Conservation (phyloP, 805 yeast genomes). For the Barnettozyma californica region DNA sequence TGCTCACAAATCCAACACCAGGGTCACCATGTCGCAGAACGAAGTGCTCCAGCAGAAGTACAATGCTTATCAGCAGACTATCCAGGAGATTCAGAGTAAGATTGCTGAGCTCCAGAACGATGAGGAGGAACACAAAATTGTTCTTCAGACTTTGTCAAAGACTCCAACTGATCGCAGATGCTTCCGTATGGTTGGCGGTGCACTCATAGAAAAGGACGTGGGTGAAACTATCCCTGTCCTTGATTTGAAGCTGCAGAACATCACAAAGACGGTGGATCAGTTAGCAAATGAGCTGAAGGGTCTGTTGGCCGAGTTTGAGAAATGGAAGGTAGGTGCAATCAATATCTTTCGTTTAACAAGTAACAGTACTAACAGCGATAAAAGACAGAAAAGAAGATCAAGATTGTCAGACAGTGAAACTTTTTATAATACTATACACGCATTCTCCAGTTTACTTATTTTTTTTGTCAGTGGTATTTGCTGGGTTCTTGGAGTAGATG, state of each 20-base stretch:
- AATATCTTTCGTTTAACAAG: too few species aligned
- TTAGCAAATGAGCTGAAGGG: conserved; percentile 30
- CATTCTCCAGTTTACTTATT: conserved; percentile 14
- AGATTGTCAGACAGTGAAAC: conserved; percentile 12
- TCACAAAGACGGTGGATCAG: conserved; percentile 30
- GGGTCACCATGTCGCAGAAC: conserved; percentile 2
- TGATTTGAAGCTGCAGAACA: conserved; percentile 48
- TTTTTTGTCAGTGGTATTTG: conserved; percentile 16
- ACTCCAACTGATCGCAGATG: conserved; percentile 65
- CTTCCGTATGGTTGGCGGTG: conserved; percentile 92
- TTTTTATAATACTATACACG: not conserved
- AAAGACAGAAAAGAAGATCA: conserved; percentile 13
- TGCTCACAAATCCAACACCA: not conserved
- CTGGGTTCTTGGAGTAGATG: conserved; percentile 24
- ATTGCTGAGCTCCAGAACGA: conserved; percentile 44
- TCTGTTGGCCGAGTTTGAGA: conserved; percentile 34
- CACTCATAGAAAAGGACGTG: conserved; percentile 76
- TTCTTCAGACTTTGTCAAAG: conserved; percentile 48
- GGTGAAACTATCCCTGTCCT: conserved; percentile 67
- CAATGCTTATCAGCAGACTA: conserved; percentile 45
- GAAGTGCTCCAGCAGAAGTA: conserved; percentile 43
- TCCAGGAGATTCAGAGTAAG: conserved; percentile 42
- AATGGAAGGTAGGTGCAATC: conserved; percentile 32
- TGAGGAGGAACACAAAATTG: conserved; percentile 45
- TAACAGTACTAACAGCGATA: conserved; percentile 4